Evolutionary conservation across 1,284 basidiomycete species (phyloP).

Genomic region (Malassezia sp.): DNA sequence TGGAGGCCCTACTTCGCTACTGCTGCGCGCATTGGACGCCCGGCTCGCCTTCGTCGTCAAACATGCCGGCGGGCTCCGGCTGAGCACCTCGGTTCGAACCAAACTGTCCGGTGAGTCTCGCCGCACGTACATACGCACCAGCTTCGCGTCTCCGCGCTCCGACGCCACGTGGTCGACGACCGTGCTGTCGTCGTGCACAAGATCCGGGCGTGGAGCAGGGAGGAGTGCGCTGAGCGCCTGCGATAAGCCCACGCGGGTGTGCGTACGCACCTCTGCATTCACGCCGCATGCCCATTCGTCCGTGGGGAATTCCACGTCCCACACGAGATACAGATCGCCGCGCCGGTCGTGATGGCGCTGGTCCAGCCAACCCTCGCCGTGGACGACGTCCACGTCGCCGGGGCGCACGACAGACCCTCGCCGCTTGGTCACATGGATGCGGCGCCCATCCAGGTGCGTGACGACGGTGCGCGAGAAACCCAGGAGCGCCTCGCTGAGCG

Average conservation of each 20-base stretch:
- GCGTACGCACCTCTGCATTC: constrained; percentile 14
- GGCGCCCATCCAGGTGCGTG: constrained; percentile 40
- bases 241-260: constrained; percentile 11
- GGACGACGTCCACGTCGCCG: constrained; percentile 30
- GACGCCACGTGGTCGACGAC: constrained; percentile 22
- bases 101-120: constrained; percentile 16
- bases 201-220: constrained; percentile 24
- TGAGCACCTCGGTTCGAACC: constrained; percentile 23
- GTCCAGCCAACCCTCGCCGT: constrained; percentile 35
- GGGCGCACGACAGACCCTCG: constrained; percentile 28
- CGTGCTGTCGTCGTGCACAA: constrained; percentile 17
- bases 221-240: constrained; percentile 20
- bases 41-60: constrained; percentile 26
- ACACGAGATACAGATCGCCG: constrained; percentile 36
- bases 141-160: constrained; percentile 2
- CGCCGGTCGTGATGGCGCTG: constrained; percentile 25
- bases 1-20: constrained; percentile 2
- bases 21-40: constrained; percentile 35
- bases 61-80: constrained; percentile 24
- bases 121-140: not conserved
- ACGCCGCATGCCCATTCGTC: constrained; percentile 20
- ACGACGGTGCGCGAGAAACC: constrained; percentile 39
- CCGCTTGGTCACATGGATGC: constrained; percentile 22
- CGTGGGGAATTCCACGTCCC: constrained; percentile 38
- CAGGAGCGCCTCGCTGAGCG: constrained; percentile 29